Evolutionary conservation across 108 stramenopile species (phyloP), one percentile per base, ranked within the genome.

Genomic region (Cylindrotheca closterium): DNA sequence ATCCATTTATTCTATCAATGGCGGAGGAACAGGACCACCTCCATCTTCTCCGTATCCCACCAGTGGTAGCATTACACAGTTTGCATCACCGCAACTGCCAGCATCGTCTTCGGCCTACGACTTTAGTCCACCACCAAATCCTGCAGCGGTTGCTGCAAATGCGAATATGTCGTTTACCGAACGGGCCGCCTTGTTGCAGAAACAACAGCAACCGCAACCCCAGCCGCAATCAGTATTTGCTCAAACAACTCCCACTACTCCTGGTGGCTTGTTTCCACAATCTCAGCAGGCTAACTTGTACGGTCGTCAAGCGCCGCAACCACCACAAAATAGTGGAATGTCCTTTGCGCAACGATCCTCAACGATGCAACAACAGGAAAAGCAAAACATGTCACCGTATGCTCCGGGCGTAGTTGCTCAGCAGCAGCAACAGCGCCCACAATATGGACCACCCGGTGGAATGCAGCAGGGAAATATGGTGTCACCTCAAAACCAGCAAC

Each of bases 21-120:
- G n/a, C n/a, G n/a, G n/a, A n/a, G n/a, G n/a, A n/a, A n/a, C n/a
- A n/a, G n/a, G n/a, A n/a, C n/a, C 7, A n/a, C 63, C 56, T 26
- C 25, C 23, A 42, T 47, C 51, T 49, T 25, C 63, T 24, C 24
- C 52, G n/a, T 47, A 53, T 63, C 68, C 58, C 18, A 47, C 22
- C 12, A 58, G 52, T 23, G 74, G 74, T 33, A 75, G 74, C 46
- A 75, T 75, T 59, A 66, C 74, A 3, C 67, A 68, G 4, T 75
- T 56, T 62, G 74, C 74, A 17, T 57, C 51, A 19, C 50, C 73
- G 8, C 55, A 65, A 21, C 18, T 29, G 51, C 58, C 58, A 51
- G 58, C 56, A 26, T 51, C 59, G 24, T 46, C 64, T 1, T 60
- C 65, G 30, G 53, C 72, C 25, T 60, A 73, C 52, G 51, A 51